Conservation (phyloP, 345 rosid genomes). For the Lepidium didymum region DNA sequence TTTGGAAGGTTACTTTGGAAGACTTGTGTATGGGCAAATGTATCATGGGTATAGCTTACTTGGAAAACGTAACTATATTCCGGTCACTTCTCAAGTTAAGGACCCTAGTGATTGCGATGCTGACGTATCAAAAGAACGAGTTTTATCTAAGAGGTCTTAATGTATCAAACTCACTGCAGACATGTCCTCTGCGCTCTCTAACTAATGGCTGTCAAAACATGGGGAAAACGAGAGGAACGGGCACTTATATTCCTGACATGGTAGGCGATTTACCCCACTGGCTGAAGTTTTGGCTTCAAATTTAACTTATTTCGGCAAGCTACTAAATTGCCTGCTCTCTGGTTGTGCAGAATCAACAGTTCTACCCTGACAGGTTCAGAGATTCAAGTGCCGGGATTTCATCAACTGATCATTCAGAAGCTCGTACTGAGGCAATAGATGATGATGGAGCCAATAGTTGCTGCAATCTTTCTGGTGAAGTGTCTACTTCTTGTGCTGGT, state of each 20-base stretch:
- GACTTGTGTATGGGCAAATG: conserved; percentile 50
- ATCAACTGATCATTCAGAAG: conserved; percentile 16
- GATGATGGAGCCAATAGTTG: conserved; percentile 11
- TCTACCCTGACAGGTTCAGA: conserved; percentile 21
- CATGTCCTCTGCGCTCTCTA: conserved; percentile 20
- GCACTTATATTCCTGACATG: conserved; percentile 59
- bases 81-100: conserved; percentile 23
- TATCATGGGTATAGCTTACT: conserved; percentile 35
- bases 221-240: conserved; percentile 56
- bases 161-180: conserved; percentile 32
- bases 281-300: background rate
- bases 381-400: background rate
- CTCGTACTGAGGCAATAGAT: background rate
- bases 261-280: conserved; percentile 24
- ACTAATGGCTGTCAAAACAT: conserved; percentile 19
- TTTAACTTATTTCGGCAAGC: background rate
- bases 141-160: conserved; percentile 26
- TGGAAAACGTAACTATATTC: conserved; percentile 13
- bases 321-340: conserved; percentile 3
- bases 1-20: conserved; percentile 31
- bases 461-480: conserved; percentile 36
- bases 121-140: conserved; percentile 13
- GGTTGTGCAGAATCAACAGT: conserved; percentile 36
- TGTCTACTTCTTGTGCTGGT: conserved; percentile 38
- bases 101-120: conserved; percentile 29